Evolutionary conservation across 164 flowering plant species (phyloP).

Genomic region (Vitis rupestris): DNA sequence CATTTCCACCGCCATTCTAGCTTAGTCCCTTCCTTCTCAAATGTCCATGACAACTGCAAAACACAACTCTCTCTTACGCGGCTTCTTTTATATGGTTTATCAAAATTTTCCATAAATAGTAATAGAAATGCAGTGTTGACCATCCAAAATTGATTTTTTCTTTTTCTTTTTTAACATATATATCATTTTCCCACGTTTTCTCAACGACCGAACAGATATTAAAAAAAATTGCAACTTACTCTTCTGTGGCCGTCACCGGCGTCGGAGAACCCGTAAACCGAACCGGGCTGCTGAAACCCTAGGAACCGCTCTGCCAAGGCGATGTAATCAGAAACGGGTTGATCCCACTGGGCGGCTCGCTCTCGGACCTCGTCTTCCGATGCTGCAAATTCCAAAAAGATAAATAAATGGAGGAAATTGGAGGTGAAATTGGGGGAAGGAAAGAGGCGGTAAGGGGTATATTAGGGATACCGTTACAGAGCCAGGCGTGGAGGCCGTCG

Average conservation of each 20-base stretch:
- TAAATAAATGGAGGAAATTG: neutral
- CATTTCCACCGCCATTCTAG: constrained; percentile 98
- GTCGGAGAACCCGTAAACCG: constrained; percentile 63
- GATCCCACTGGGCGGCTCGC: constrained; percentile 90
- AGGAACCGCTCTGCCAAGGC: constrained; percentile 66
- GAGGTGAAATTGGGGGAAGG: neutral
- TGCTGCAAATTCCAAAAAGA: constrained; percentile 33
- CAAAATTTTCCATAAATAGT: too few species aligned
- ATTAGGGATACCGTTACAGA: constrained; percentile 55
- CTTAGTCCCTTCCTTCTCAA: constrained; percentile 86
- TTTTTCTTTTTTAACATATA: too few species aligned
- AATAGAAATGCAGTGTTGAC: neutral
- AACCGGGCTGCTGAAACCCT: constrained; percentile 87
- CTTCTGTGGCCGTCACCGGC: constrained; percentile 69
- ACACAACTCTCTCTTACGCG: neutral
- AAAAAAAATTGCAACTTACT: constrained; percentile 32
- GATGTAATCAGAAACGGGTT: constrained; percentile 70
- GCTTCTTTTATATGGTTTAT: too few species aligned
- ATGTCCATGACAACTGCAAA: constrained; percentile 88
- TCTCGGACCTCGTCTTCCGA: constrained; percentile 70
- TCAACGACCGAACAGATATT: neutral
- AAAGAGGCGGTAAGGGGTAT: neutral
- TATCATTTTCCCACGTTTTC: too few species aligned
- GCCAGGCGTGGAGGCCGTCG: constrained; percentile 72
- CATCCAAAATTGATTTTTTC: neutral